Percentiles rank a stretch among this genome's conserved stretches.
These are phyloP conservation scores for Cytidiella melzeri DNA, from an alignment of 768 basidiomycete genomes.

Conservation along the genomic window DNA sequence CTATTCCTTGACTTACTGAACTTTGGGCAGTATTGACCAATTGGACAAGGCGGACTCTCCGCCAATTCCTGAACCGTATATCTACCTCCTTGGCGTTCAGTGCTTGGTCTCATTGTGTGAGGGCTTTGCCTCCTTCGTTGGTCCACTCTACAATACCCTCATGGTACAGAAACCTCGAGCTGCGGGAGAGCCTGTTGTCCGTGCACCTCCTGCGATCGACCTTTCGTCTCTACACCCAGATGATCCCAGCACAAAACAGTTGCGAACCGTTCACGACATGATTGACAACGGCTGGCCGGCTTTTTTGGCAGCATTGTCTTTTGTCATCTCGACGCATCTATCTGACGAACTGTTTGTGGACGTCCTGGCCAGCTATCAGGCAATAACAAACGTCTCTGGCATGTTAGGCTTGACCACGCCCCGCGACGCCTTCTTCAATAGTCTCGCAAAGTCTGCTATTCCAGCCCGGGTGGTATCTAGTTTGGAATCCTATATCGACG, in stretches of 20 bases:
- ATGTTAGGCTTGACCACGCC: constrained; percentile 84
- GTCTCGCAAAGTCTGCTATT: constrained; percentile 88
- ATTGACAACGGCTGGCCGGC: constrained; percentile 90
- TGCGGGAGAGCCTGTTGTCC: constrained; percentile 58
- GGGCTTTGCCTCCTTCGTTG: constrained; percentile 70
- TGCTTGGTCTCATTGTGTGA: constrained; percentile 83
- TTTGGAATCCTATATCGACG: constrained; percentile 55
- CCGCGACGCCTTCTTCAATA: constrained; percentile 88
- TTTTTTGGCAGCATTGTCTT: constrained; percentile 83
- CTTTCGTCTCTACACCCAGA: constrained; percentile 48
- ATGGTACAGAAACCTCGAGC: constrained; percentile 56
- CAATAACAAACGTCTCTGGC: constrained; percentile 82
- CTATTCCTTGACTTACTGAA: constrained; percentile 6
- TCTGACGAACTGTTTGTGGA: constrained; percentile 91
- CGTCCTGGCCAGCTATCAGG: constrained; percentile 74
- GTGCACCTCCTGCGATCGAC: constrained; percentile 71
- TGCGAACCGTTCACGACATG: constrained; percentile 67
- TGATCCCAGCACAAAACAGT: constrained; percentile 47
- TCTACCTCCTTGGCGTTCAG: constrained; percentile 88
- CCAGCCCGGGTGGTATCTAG: constrained; percentile 84
- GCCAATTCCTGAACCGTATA: constrained; percentile 86
- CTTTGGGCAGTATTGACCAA: constrained; percentile 77
- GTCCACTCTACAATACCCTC: constrained; percentile 68
- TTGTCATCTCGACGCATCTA: constrained; percentile 84
- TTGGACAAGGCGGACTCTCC: constrained; percentile 97